Conservation (phyloP, 768 basidiomycete genomes). For the Vararia minispora region DNA sequence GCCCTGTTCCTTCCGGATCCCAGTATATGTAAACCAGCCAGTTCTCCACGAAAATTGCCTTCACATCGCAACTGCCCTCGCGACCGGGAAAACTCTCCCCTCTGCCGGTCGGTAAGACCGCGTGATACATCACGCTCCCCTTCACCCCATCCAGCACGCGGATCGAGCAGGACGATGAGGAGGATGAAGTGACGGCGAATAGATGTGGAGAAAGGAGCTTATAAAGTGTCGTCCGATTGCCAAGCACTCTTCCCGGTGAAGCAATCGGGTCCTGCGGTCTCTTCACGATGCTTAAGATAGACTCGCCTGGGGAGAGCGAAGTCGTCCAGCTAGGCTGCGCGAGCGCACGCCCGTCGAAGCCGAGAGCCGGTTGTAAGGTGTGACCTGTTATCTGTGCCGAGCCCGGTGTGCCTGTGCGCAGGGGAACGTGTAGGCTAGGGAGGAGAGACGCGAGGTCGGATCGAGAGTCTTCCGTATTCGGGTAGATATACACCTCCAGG, state of each 20-base stretch:
- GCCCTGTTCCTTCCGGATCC: conserved; percentile 39
- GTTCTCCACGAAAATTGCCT: conserved; percentile 70
- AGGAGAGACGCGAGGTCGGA: conserved; percentile 33
- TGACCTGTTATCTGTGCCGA: conserved; percentile 47
- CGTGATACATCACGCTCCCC: conserved; percentile 65
- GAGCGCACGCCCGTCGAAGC: conserved; percentile 33
- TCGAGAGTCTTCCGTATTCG: conserved; percentile 37
- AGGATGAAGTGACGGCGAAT: conserved; percentile 47
- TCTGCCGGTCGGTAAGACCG: conserved; percentile 34
- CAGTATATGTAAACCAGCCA: conserved; percentile 90
- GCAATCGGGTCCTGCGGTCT: conserved; percentile 49
- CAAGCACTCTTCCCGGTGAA: conserved; percentile 73
- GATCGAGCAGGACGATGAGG: conserved; percentile 38
- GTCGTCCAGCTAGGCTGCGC: conserved; percentile 60
- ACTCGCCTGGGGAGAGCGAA: conserved; percentile 43
- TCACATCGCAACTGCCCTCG: conserved; percentile 52
- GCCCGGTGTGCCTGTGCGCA: conserved; percentile 33
- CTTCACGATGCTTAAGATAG: conserved; percentile 40
- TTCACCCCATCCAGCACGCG: conserved; percentile 75
- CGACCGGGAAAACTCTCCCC: no score
- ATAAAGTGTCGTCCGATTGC: conserved; percentile 82
- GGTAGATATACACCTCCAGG: conserved; percentile 52
- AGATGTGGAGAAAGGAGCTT: conserved; percentile 88
- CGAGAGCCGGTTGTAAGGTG: conserved; percentile 32
- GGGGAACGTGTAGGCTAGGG: conserved; percentile 42